Conservation (phyloP, 1,284 basidiomycete genomes). For the Papiliotrema nemorosa region DNA sequence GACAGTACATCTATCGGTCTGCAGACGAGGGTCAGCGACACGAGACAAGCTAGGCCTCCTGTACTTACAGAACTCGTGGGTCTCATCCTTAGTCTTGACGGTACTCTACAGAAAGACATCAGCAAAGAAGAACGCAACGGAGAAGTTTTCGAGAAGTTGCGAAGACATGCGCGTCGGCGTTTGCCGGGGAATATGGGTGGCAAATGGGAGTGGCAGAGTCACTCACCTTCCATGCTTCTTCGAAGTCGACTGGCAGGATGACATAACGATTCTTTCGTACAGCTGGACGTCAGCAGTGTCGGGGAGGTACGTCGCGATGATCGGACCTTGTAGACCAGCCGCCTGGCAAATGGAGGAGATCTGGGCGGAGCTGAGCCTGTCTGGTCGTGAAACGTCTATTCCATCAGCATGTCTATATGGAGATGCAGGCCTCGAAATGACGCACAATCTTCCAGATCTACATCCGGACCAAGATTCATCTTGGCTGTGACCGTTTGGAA, state of each 20-base stretch:
- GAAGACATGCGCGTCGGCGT: conserved; percentile 11
- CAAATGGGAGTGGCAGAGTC: conserved; percentile 22
- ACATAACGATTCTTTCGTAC: conserved; percentile 98
- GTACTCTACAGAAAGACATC: conserved; percentile 62
- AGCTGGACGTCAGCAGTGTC: conserved; percentile 54
- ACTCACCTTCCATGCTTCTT: conserved; percentile 96
- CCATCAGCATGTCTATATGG: conserved; percentile 8
- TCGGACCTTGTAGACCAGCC: conserved; percentile 87
- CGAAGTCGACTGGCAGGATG: conserved; percentile 94
- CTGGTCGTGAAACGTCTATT: conserved; percentile 90
- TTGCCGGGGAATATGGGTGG: conserved; percentile 17
- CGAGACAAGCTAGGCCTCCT: neutral
- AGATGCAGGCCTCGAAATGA: conserved; percentile 14
- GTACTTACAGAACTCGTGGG: conserved; percentile 86
- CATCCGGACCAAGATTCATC: conserved; percentile 98
- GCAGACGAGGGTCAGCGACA: conserved; percentile 7
- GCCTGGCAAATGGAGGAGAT: conserved; percentile 95
- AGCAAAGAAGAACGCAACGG: conserved; percentile 27
- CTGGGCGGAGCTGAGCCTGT: conserved; percentile 91
- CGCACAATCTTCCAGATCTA: conserved; percentile 96
- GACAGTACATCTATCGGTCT: conserved; percentile 31
- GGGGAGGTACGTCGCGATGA: neutral
- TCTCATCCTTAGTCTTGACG: conserved; percentile 89
- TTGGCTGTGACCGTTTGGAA: conserved; percentile 97
- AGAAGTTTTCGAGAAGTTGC: conserved; percentile 16